Evolutionary conservation across 225 moss, liverwort and hornwort species (phyloP), one percentile per base, ranked within the genome.

Genomic region (Bryum argenteum): DNA sequence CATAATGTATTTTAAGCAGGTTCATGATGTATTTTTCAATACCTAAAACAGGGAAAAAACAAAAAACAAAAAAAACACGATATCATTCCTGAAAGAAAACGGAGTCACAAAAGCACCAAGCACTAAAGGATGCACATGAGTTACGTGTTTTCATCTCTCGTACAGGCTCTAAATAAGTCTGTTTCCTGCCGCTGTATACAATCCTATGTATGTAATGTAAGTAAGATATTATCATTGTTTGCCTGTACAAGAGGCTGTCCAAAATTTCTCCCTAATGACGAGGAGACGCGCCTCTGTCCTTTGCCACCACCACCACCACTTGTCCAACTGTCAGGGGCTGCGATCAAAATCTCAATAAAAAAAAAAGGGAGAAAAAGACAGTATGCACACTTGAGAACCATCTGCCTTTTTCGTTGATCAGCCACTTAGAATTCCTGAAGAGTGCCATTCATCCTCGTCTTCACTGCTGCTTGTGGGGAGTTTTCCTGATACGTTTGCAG

Each of bases 241-340:
- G 47, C 47, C 48, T 80, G 80, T 81, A 81, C 76, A 81, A 66
- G 63, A 81, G 76, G 68, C 67, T 58, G 50, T 78, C 63, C 80
- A 81, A 71, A 81, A 80, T 67, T 33, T 61, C 71, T 71, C 71
- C n/a, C 67, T 48, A 18, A 23, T 41, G 11, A 11, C 41, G 12
- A 79, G 65, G 57, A 62, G 67, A 44, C 54, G 39, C 67, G 71
- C 72, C 60, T 59, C 15, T 39, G 18, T 42, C 64, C 67, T 58
- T 42, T 64, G 63, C 51, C 38, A 6, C 50, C 33, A 33, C 33
- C 28, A 28, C 71, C 70, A 26, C 70, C 70, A 48, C 9, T 19
- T 63, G 9, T 38, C 33, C 54, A 56, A 19, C 44, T 64, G 26
- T 2, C 6, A 22, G 45, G 64, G 50, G 40, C 58, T 65, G 23